Percentiles rank a stretch among this genome's conserved stretches.
phyloP scores from a whole-genome alignment of 2,329 filamentous ascomycete genomes.

The Exophiala mesophila region DNA sequence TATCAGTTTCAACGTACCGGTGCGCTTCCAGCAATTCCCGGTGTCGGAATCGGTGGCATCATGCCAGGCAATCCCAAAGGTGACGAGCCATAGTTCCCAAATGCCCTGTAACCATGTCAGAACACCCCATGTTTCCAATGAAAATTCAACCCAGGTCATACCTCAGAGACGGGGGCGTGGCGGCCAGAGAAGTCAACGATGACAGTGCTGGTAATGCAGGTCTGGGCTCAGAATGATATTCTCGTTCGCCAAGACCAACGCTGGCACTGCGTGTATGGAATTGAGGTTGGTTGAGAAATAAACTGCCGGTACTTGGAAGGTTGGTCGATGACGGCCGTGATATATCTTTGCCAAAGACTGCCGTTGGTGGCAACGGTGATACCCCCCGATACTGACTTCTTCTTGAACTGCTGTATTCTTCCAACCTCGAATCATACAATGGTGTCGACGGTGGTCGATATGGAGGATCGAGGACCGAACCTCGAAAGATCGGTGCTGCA shows the following conservation, averaged over 20 bases:
- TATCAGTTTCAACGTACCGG: slow-evolving; percentile 39
- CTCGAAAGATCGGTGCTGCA: slow-evolving; percentile 55
- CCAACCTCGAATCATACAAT: slow-evolving; percentile 42
- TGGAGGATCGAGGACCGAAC: slow-evolving; percentile 51
- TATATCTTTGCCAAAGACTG: slow-evolving; percentile 42
- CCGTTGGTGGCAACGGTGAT: slow-evolving; percentile 43
- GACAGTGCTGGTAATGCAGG: slow-evolving; percentile 53
- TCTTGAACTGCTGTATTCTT: slow-evolving; percentile 36
- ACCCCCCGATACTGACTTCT: slow-evolving; percentile 40
- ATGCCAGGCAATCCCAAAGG: slow-evolving; percentile 46
- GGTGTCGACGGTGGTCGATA: slow-evolving; percentile 39
- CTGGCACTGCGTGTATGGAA: slow-evolving; percentile 36
- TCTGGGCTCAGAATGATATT: slow-evolving; percentile 25
- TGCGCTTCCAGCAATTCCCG: slow-evolving; percentile 28
- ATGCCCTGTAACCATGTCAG: slow-evolving; percentile 33
- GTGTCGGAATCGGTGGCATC: slow-evolving; percentile 24
- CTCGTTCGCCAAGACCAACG: slow-evolving; percentile 32
- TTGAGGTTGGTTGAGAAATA: slow-evolving; percentile 33
- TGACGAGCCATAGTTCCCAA: slow-evolving; percentile 57
- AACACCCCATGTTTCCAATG: too few relatives aligned
- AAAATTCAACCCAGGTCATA: too few relatives aligned
- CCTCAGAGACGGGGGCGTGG: slow-evolving; percentile 49
- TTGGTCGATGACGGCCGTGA: slow-evolving; percentile 51
- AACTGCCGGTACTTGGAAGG: slow-evolving; percentile 40
- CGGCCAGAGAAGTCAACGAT: slow-evolving; percentile 55